Conservation (phyloP, 805 yeast species). For the Saccharomycopsis sp. region DNA sequence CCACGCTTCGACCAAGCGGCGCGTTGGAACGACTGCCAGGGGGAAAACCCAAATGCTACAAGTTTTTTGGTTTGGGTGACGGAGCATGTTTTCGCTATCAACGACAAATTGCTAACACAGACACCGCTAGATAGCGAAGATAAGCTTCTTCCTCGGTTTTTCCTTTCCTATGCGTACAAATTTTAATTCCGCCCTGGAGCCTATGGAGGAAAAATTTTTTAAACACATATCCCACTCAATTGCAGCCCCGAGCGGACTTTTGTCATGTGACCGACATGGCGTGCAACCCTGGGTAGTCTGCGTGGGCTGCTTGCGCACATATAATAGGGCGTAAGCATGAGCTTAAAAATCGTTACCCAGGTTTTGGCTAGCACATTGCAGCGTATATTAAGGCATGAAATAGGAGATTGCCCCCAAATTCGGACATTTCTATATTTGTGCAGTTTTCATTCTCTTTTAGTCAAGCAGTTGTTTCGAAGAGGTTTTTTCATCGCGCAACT, state of each 20-base stretch:
- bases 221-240: not conserved
- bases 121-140: too few relatives aligned
- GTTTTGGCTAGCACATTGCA: not conserved
- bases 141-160: not conserved
- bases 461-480: not conserved
- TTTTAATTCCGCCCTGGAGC: not conserved
- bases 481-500: not conserved
- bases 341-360: not conserved
- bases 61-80: not conserved
- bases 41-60: too few relatives aligned
- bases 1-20: too few relatives aligned
- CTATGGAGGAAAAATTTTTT: not conserved
- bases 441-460: not conserved
- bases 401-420: not conserved
- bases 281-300: too few relatives aligned
- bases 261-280: not conserved
- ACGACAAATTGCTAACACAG: too few relatives aligned
- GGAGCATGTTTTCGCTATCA: not conserved
- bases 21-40: too few relatives aligned
- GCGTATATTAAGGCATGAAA: too few relatives aligned
- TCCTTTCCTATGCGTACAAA: not conserved
- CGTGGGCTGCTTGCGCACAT: too few relatives aligned
- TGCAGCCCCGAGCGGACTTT: not conserved
- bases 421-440: not conserved
- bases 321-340: not conserved